Evolutionary conservation across 2,329 filamentous ascomycete species (phyloP).

Genomic region (Fusarium sp.): DNA sequence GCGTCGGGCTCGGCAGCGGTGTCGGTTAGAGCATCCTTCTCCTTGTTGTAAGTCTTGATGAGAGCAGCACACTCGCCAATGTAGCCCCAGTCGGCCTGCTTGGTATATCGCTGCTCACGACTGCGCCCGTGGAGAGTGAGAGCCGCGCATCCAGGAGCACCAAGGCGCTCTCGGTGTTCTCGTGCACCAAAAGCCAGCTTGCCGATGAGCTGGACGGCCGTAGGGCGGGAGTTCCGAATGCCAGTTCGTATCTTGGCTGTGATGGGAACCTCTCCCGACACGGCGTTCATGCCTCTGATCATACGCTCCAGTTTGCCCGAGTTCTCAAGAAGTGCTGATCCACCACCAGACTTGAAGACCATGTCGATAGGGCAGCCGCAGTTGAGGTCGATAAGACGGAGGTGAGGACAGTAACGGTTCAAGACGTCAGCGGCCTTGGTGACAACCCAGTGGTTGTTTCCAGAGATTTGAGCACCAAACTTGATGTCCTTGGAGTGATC

Average conservation of each 20-base stretch:
- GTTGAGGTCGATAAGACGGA: constrained; percentile 94
- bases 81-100: constrained; percentile 92
- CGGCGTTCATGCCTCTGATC: constrained; percentile 92
- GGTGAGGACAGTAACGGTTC: constrained; percentile 78
- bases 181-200: constrained; percentile 82
- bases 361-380: constrained; percentile 98
- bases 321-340: constrained; percentile 90
- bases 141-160: constrained; percentile 88
- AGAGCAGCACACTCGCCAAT: constrained; percentile 90
- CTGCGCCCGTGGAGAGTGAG: constrained; percentile 94
- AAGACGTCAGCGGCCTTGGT: constrained; percentile 89
- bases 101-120: constrained; percentile 93
- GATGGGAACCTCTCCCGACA: constrained; percentile 90
- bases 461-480: constrained; percentile 93
- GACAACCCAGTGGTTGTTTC: constrained; percentile 90
- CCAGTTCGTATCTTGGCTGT: constrained; percentile 96
- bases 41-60: constrained; percentile 80
- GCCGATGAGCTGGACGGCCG: constrained; percentile 82
- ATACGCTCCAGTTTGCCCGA: constrained; percentile 93
- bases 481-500: constrained; percentile 84
- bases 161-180: constrained; percentile 75
- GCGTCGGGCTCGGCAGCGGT: constrained; percentile 82
- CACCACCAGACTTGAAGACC: constrained; percentile 87
- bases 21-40: constrained; percentile 74
- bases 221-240: constrained; percentile 81